These are phyloP conservation scores for Nakazawaea laoshanensis DNA, from an alignment of 805 yeast species.

Conservation along the genomic window DNA sequence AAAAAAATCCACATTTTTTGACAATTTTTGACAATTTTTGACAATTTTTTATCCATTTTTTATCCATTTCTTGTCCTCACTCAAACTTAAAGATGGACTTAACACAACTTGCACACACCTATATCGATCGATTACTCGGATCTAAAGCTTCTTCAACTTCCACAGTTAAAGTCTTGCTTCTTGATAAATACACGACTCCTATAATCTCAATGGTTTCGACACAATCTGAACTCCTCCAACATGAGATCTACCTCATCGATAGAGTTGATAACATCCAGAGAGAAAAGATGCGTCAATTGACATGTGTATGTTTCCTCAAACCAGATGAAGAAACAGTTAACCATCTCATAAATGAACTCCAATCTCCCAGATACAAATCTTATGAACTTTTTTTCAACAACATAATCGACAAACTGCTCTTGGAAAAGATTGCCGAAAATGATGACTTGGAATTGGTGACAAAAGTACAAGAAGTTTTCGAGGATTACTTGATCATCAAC, in stretches of 20 bases:
- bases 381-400: constrained; percentile 79
- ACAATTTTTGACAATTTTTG: no score
- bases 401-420: constrained; percentile 60
- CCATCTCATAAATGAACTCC: constrained; percentile 55
- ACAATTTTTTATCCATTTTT: no score
- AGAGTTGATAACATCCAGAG: constrained; percentile 51
- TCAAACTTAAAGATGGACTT: constrained; percentile 31
- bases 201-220: constrained; percentile 85
- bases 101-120: constrained; percentile 34
- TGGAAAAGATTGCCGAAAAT: constrained; percentile 83
- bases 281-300: constrained; percentile 69
- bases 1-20: no score
- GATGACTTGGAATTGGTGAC: constrained; percentile 79
- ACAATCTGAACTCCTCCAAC: constrained; percentile 72
- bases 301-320: constrained; percentile 70
- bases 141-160: neutral
- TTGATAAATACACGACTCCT: constrained; percentile 75
- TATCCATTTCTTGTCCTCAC: no score
- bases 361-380: constrained; percentile 68
- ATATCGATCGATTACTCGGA: constrained; percentile 28
- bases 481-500: constrained; percentile 73
- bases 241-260: constrained; percentile 82
- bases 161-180: constrained; percentile 62
- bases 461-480: constrained; percentile 75
- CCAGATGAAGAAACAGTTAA: constrained; percentile 63